Conservation (phyloP, 163 green algal species). For the Chlorella variabilis region DNA sequence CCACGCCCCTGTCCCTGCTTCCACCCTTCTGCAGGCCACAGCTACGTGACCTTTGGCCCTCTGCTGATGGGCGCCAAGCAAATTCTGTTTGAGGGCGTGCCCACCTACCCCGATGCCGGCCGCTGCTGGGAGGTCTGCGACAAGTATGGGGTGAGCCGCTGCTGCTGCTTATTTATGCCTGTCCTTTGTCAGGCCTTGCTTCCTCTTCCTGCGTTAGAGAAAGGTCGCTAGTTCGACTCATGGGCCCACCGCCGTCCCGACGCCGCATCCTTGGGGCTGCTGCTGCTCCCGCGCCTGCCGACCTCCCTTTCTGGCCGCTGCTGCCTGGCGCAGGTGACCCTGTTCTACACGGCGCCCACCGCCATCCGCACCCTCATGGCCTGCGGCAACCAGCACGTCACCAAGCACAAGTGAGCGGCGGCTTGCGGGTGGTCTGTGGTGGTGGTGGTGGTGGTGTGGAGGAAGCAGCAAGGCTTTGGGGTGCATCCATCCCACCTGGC, state of each 20-base stretch:
- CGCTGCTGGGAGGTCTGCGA: conserved; percentile 95
- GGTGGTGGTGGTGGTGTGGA: neutral
- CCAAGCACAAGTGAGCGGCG: conserved; percentile 45
- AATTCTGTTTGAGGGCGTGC: conserved; percentile 94
- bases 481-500: too few relatives aligned
- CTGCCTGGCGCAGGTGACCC: too few relatives aligned
- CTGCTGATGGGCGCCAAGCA: conserved; percentile 87
- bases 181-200: too few relatives aligned
- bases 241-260: too few relatives aligned
- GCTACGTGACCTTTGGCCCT: conserved; percentile 94
- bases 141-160: too few relatives aligned
- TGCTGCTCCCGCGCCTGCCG: too few relatives aligned
- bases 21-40: conserved; percentile 64
- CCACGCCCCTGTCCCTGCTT: neutral
- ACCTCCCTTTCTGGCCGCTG: too few relatives aligned
- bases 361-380: conserved; percentile 92
- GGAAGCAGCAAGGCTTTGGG: neutral
- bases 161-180: too few relatives aligned
- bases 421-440: too few relatives aligned
- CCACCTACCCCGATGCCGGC: conserved; percentile 88
- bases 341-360: conserved; percentile 98
- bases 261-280: too few relatives aligned
- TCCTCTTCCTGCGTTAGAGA: too few relatives aligned
- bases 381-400: conserved; percentile 82
- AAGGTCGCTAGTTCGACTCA: too few relatives aligned